phyloP scores from a whole-genome alignment of 148 eudicot genomes.

The Camellia japonica region DNA sequence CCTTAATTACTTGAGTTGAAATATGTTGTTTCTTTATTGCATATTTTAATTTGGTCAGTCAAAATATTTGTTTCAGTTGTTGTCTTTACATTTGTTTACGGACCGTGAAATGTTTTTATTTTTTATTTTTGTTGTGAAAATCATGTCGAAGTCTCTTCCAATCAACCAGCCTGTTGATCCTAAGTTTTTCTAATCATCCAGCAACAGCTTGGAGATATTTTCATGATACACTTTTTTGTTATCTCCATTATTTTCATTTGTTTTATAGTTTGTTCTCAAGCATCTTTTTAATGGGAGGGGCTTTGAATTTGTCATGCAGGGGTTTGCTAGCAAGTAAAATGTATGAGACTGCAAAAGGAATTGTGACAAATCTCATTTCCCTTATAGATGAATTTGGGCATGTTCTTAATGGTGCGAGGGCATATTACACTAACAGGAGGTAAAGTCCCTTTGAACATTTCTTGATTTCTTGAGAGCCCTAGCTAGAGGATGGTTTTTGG shows the following conservation, averaged over 20 bases:
- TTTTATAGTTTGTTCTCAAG: background rate
- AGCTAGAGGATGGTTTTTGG: too few species aligned
- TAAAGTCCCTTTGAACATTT: constrained; percentile 13
- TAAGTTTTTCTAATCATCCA: too few species aligned
- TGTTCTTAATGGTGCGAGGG: constrained; percentile 92
- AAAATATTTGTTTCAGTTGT: too few species aligned
- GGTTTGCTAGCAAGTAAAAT: constrained; percentile 91
- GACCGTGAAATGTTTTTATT: too few species aligned
- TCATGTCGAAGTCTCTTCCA: too few species aligned
- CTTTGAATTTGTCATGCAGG: constrained; percentile 37
- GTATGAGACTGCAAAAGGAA: constrained; percentile 85
- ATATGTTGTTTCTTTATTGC: too few species aligned
- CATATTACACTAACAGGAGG: constrained; percentile 91
- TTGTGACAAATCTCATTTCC: constrained; percentile 74
- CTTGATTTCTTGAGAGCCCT: background rate
- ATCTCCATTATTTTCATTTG: background rate
- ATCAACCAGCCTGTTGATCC: too few species aligned
- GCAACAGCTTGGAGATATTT: too few species aligned
- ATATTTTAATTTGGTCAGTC: too few species aligned
- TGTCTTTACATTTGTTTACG: too few species aligned
- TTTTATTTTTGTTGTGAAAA: too few species aligned
- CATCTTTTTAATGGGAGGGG: background rate
- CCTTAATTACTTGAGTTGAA: too few species aligned
- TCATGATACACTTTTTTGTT: background rate
- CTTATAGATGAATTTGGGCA: constrained; percentile 67